Conservation (phyloP, 192 early-diverging fungal genomes). For the Coemansia umbellata region DNA sequence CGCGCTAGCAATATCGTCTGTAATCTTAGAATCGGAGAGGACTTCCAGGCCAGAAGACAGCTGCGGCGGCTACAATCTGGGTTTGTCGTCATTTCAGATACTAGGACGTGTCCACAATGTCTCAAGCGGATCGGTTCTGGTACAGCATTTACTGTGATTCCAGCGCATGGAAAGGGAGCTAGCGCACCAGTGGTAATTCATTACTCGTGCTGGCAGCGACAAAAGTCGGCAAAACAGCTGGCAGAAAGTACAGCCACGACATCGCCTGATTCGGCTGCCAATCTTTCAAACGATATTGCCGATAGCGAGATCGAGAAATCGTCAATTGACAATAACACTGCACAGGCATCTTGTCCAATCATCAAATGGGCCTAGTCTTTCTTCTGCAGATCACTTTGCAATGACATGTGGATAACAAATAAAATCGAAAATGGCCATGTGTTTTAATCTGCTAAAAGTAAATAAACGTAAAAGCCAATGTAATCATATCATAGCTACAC, state of each 20-base stretch:
- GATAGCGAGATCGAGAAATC: no score
- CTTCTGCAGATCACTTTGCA: no score
- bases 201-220: conserved; percentile 52
- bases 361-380: no score
- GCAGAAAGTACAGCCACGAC: not conserved
- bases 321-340: no score
- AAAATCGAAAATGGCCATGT: no score
- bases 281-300: not conserved
- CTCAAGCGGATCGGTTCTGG: conserved; percentile 53
- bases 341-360: no score
- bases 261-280: not conserved
- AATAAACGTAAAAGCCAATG: no score
- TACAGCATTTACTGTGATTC: conserved; percentile 44
- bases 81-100: conserved; percentile 35
- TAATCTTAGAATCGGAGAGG: conserved; percentile 33
- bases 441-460: no score
- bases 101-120: conserved; percentile 47
- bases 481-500: no score
- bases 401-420: no score
- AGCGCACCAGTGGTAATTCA: conserved; percentile 35
- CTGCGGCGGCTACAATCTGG: conserved; percentile 25
- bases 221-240: conserved; percentile 8
- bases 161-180: not conserved
- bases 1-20: conserved; percentile 30
- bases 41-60: conserved; percentile 36